phyloP scores from a whole-genome alignment of 108 stramenopile species.

The Cyclotella sp. region DNA sequence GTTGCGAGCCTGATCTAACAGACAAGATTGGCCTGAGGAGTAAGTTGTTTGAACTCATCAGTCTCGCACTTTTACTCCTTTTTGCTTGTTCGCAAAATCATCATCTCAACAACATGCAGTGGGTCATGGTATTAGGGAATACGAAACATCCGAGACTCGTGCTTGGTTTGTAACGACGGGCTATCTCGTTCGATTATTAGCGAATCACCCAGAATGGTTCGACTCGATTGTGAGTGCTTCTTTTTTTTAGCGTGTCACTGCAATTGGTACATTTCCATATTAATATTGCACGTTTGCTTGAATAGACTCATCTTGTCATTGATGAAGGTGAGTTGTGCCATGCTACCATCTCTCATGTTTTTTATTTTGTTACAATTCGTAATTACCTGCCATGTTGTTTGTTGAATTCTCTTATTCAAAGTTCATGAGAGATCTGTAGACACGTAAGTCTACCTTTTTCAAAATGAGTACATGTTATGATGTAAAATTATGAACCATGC shows the following conservation, averaged over 20 bases:
- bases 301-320: constrained; percentile 13
- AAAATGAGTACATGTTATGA: no score
- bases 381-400: not conserved
- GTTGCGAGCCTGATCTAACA: constrained; percentile 63
- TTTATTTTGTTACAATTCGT: constrained; percentile 62
- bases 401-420: not conserved
- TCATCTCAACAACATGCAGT: constrained; percentile 31
- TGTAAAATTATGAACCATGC: not conserved
- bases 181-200: constrained; percentile 88
- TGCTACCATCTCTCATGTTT: constrained; percentile 76
- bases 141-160: constrained; percentile 70
- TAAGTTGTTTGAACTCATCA: constrained; percentile 4
- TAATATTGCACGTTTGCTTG: not conserved
- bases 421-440: constrained; percentile 12
- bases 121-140: constrained; percentile 89
- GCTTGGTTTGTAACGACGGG: constrained; percentile 92
- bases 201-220: constrained; percentile 83
- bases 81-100: not conserved
- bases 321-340: not conserved
- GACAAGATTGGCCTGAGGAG: constrained; percentile 77
- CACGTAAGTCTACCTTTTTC: not conserved
- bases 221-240: constrained; percentile 28
- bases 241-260: not conserved
- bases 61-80: not conserved
- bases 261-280: not conserved